Conservation (phyloP, 2,329 filamentous ascomycete species). For the Sporothrix euskadiensis region DNA sequence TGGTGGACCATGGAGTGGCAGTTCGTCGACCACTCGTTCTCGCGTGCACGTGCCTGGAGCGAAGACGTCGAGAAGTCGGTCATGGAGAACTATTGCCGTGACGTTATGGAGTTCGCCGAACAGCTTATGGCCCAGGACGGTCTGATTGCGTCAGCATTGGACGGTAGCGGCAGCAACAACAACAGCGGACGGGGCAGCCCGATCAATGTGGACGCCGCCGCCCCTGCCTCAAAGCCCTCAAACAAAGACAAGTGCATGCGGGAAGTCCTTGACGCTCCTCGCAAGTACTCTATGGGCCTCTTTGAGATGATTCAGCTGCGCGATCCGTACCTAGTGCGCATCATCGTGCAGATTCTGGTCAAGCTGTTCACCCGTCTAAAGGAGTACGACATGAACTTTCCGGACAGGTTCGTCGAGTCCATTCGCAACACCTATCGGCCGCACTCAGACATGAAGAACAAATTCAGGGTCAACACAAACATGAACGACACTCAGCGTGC, state of each 20-base stretch:
- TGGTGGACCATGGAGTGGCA: slow-evolving; percentile 89
- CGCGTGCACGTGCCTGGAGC: slow-evolving; percentile 82
- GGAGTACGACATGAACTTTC: slow-evolving; percentile 72
- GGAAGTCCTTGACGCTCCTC: slow-evolving; percentile 63
- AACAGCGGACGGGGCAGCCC: slow-evolving; percentile 30
- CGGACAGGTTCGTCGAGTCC: slow-evolving; percentile 49
- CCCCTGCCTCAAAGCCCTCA: slow-evolving; percentile 30
- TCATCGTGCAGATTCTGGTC: slow-evolving; percentile 77
- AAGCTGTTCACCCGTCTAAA: slow-evolving; percentile 83
- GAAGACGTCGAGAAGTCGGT: slow-evolving; percentile 64
- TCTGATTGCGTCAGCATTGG: slow-evolving; percentile 72
- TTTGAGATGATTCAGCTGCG: slow-evolving; percentile 87
- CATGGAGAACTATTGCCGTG: slow-evolving; percentile 92
- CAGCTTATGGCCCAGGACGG: slow-evolving; percentile 80
- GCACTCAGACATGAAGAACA: slow-evolving; percentile 54
- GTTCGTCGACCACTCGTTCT: slow-evolving; percentile 76
- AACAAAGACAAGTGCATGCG: slow-evolving; percentile 41
- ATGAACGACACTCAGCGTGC: slow-evolving; percentile 80
- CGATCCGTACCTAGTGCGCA: slow-evolving; percentile 80
- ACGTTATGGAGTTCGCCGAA: slow-evolving; percentile 92
- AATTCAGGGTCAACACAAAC: slow-evolving; percentile 70
- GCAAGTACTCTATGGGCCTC: slow-evolving; percentile 65
- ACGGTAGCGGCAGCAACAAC: slow-evolving; percentile 34
- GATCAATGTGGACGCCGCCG: slow-evolving; percentile 6
- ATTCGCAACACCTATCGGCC: slow-evolving; percentile 69